These are phyloP conservation scores for Leccinum longicurvipes DNA, from an alignment of 768 basidiomycete genomes.

Conservation along the genomic window DNA sequence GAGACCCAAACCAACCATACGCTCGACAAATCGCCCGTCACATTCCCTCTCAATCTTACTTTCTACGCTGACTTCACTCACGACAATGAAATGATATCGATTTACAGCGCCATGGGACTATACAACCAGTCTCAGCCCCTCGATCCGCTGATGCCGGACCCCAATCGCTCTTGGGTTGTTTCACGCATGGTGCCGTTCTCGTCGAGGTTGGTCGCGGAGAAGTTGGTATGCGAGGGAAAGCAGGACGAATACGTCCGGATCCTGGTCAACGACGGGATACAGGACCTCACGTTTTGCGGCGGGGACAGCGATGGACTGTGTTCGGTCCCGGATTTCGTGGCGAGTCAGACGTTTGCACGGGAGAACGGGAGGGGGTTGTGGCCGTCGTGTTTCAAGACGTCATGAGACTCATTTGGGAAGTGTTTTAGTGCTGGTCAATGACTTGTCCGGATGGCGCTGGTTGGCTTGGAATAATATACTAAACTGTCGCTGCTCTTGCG, in stretches of 20 bases:
- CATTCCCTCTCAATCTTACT: slow-evolving; percentile 67
- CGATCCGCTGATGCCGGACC: slow-evolving; percentile 9
- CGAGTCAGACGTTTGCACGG: background rate
- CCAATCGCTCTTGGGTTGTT: slow-evolving; percentile 46
- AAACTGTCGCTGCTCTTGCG: no score
- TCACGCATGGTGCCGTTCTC: slow-evolving; percentile 71
- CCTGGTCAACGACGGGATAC: background rate
- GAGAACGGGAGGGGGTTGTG: background rate
- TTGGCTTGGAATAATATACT: no score
- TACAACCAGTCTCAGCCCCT: slow-evolving; percentile 38
- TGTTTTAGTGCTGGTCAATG: no score
- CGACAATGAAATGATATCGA: slow-evolving; percentile 78
- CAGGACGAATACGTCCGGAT: slow-evolving; percentile 44
- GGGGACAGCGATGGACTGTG: background rate
- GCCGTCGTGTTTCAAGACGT: background rate
- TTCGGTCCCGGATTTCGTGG: background rate
- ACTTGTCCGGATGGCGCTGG: no score
- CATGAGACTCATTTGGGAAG: no score
- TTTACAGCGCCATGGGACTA: slow-evolving; percentile 57
- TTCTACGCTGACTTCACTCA: slow-evolving; percentile 83
- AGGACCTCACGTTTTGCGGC: background rate
- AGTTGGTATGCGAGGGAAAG: slow-evolving; percentile 41
- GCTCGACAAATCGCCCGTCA: slow-evolving; percentile 55
- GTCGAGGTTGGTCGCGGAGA: slow-evolving; percentile 68
- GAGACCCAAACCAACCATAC: slow-evolving; percentile 75